Percentiles rank a stretch among this genome's conserved stretches.
These are phyloP conservation scores for Phlegmacium glaucopus DNA, from an alignment of 768 basidiomycete species.

Conservation along the genomic window DNA sequence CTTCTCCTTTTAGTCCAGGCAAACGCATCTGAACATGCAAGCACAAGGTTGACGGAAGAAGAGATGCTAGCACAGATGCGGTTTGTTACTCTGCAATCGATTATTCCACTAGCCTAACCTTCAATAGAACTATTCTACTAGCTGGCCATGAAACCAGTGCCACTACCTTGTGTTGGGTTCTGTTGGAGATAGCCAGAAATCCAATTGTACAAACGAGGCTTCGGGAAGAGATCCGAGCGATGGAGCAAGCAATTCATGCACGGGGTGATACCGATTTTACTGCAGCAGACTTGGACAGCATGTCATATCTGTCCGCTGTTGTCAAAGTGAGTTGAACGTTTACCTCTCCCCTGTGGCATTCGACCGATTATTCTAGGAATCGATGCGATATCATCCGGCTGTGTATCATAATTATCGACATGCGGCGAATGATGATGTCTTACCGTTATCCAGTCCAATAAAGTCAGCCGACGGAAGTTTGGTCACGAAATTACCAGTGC, in stretches of 20 bases:
- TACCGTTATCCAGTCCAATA: conserved; percentile 58
- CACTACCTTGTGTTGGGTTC: conserved; percentile 54
- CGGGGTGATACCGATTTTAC: conserved; percentile 40
- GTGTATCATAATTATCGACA: conserved; percentile 51
- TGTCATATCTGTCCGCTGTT: conserved; percentile 47
- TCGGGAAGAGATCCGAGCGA: conserved; percentile 52
- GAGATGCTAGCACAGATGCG: conserved; percentile 49
- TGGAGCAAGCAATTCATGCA: conserved; percentile 30
- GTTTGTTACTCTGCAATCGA: conserved; percentile 30
- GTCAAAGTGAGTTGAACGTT: conserved; percentile 33
- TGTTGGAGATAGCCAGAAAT: conserved; percentile 59
- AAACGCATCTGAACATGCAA: conserved; percentile 46
- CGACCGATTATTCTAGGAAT: conserved; percentile 31
- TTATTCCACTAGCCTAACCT: background rate
- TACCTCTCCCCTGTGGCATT: background rate
- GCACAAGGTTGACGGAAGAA: conserved; percentile 41
- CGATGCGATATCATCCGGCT: conserved; percentile 51
- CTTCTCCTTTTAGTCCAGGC: conserved; percentile 47
- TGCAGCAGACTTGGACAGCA: conserved; percentile 44
- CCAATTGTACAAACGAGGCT: conserved; percentile 58
- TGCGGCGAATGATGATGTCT: conserved; percentile 48
- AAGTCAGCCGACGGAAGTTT: conserved; percentile 40
- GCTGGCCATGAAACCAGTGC: conserved; percentile 64
- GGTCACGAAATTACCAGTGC: conserved; percentile 41
- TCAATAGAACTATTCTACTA: conserved; percentile 38